phyloP scores from a whole-genome alignment of 1,284 basidiomycete species.

The Agaricales sp. region DNA sequence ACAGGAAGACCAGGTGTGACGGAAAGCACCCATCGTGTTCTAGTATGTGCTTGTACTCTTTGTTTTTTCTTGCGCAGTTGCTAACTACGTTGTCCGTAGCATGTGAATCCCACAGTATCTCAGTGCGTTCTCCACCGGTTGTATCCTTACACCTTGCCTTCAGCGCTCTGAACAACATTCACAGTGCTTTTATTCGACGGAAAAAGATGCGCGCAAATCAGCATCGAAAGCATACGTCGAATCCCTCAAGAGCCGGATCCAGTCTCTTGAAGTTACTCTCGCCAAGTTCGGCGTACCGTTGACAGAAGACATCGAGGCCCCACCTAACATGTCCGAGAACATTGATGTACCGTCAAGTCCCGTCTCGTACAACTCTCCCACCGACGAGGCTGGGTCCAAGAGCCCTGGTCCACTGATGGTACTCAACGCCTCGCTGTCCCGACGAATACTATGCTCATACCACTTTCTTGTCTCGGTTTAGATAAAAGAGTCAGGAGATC shows the following conservation, averaged over 20 bases:
- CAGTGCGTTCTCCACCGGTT: not conserved
- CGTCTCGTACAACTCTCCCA: not conserved
- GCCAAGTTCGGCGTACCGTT: not conserved
- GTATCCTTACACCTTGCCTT: not conserved
- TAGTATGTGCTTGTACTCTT: not conserved
- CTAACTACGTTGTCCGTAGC: not conserved
- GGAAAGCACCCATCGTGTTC: conserved; percentile 1
- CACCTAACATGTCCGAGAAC: not conserved
- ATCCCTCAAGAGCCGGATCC: not conserved
- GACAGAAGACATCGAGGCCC: not conserved
- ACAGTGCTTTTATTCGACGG: not conserved
- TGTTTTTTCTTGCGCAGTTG: not conserved
- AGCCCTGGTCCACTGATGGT: not conserved
- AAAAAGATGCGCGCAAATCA: conserved; percentile 1
- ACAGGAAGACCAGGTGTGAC: conserved; percentile 1
- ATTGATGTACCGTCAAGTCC: not conserved
- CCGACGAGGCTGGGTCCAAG: not conserved
- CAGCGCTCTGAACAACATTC: not conserved
- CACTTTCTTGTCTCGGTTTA: not conserved
- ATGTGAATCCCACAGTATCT: not conserved
- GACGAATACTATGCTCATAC: not conserved
- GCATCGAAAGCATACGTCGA: not conserved
- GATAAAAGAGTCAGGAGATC: not conserved
- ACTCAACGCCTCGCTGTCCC: not conserved
- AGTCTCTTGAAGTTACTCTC: not conserved